Base-by-base conservation (phyloP, 2,329 filamentous ascomycete genomes). In the Ascocoryne sarcoides region DNA sequence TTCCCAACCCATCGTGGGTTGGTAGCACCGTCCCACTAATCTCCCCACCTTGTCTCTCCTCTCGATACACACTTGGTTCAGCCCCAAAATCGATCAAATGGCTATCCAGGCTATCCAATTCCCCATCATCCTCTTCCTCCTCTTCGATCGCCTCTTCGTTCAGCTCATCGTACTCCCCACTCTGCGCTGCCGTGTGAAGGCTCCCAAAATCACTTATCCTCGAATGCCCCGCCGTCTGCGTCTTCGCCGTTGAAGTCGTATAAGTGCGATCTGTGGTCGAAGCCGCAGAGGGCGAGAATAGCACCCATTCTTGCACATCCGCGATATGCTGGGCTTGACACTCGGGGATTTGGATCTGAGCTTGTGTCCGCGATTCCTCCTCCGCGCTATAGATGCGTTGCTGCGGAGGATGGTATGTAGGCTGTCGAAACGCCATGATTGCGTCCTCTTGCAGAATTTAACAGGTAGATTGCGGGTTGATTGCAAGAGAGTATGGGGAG, bases 91-190 rank as follows among this genome's bases (percentile, higher is more conserved):
- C 89, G 49, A 89, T 83, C 1, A 96, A 70, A 39, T 93, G 89
- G 57, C 90, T 89, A 60, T 96, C 90, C 30, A 96, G 71, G 58
- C 88, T 95, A 60, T 98, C 92, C 32, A 96, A 70, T 60, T 96
- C 90, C 18, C 73, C 78, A 46, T 86, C 82, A 41, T 64, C 65
- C 2, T 62, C 62, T 5, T 63, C 63, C 4, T 68, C 67, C 10
- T 84, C 81, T 16, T 84, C 83, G 19, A 81, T 75, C 2, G 60
- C 62, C 8, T 63, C 61, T 8, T 69, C 69, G 4, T 84, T 82
- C 20, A 84, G 82, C 32, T 69, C 66, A 31, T 65, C 65, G 40
- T 72, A 67, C 14, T 62, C 64, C 34, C 68, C 69, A 18, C 81
- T 84, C 46, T 73, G 75, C 4, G 78, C 76, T 31, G 75, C 71